phyloP scores from a whole-genome alignment of 2,329 filamentous ascomycete species.

The Penicillium italicum region DNA sequence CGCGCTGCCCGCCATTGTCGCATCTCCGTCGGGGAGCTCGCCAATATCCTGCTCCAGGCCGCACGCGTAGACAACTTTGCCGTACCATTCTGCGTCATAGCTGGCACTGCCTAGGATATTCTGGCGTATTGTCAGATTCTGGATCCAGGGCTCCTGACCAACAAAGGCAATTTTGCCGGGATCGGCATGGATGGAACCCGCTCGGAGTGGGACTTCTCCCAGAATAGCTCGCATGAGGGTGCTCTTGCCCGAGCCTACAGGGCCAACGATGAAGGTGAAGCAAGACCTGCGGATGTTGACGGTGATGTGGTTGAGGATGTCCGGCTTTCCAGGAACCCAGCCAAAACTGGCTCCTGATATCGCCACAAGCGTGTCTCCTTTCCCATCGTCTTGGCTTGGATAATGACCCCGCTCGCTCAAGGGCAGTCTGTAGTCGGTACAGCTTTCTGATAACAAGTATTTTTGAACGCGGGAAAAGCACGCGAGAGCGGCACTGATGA shows the following conservation, averaged over 20 bases:
- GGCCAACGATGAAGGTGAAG: not conserved
- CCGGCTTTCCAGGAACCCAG: not conserved
- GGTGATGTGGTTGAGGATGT: not conserved
- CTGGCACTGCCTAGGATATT: not conserved
- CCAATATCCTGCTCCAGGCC: not conserved
- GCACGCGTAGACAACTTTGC: not conserved
- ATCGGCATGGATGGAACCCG: not conserved
- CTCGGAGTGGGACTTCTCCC: not conserved
- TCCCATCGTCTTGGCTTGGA: not conserved
- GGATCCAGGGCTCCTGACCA: not conserved
- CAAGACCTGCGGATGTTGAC: not conserved
- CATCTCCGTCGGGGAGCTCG: not conserved
- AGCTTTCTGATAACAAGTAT: not conserved
- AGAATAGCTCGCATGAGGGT: not conserved
- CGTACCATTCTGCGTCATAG: not conserved
- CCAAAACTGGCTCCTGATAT: not conserved
- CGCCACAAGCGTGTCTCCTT: not conserved
- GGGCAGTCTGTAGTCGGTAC: not conserved
- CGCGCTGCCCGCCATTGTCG: not conserved
- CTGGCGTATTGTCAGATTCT: not conserved
- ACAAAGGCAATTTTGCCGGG: not conserved
- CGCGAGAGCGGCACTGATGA: not conserved
- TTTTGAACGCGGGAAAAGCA: not conserved
- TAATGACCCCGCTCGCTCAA: not conserved
- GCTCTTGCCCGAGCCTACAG: not conserved